These are phyloP conservation scores for Gossypium ekmanianum DNA, from an alignment of 345 rosid species.

Conservation along the genomic window DNA sequence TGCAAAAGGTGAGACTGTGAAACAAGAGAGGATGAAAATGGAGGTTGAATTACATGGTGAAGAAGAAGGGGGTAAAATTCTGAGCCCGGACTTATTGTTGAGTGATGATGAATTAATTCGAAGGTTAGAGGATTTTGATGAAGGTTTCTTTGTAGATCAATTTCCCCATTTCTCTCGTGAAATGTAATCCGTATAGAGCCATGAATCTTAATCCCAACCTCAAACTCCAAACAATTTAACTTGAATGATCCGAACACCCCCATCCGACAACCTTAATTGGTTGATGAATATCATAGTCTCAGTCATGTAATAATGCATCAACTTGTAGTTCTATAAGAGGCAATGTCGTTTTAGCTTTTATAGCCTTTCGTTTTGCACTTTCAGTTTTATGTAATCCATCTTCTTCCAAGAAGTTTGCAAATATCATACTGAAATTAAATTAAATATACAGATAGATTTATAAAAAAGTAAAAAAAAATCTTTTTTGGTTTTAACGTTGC, in stretches of 20 bases:
- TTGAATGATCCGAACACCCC: no score
- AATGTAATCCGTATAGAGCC: background rate
- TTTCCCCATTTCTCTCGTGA: constrained; percentile 11
- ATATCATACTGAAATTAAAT: background rate
- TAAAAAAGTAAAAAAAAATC: background rate
- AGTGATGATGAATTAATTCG: constrained; percentile 32
- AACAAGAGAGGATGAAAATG: constrained; percentile 16
- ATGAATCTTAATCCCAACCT: no score
- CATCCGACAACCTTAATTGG: no score
- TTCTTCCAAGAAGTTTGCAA: background rate
- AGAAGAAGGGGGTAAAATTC: constrained; percentile 12
- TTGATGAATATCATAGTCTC: background rate
- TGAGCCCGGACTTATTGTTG: constrained; percentile 27
- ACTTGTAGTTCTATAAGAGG: background rate
- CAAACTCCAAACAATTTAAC: no score
- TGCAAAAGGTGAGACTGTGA: constrained; percentile 18
- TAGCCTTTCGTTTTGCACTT: background rate
- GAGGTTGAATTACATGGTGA: constrained; percentile 13
- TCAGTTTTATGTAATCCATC: background rate
- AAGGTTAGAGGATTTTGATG: constrained; percentile 32
- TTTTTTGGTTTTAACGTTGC: background rate
- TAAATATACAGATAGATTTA: background rate
- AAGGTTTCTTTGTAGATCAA: constrained; percentile 21
- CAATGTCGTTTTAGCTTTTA: background rate
- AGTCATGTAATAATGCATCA: background rate